Evolutionary conservation across 805 yeast species (phyloP).

Genomic region (Wickerhamomyces bovis): DNA sequence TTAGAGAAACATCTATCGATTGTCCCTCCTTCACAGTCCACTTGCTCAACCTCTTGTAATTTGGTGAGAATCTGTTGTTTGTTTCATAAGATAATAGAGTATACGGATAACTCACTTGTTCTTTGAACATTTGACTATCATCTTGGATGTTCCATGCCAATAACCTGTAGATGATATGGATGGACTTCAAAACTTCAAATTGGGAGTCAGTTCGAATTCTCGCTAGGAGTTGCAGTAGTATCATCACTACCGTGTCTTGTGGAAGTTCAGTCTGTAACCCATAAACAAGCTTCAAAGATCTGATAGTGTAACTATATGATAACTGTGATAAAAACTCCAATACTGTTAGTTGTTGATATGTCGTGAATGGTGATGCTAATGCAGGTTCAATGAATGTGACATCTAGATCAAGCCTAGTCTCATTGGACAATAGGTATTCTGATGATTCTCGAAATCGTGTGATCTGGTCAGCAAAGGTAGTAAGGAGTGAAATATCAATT

Average conservation of each 20-base stretch:
- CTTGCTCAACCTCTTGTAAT: constrained; percentile 8
- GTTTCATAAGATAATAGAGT: constrained; percentile 10
- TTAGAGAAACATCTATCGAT: not conserved
- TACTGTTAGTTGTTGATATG: not conserved
- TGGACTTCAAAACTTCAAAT: not conserved
- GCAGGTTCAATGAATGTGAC: constrained; percentile 13
- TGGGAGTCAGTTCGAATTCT: not conserved
- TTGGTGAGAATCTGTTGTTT: constrained; percentile 11
- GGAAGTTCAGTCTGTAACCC: constrained; percentile 18
- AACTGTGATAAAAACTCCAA: constrained; percentile 1
- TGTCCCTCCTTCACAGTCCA: constrained; percentile 1
- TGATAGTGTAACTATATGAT: constrained; percentile 1
- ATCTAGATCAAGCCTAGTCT: not conserved
- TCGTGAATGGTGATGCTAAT: constrained; percentile 11
- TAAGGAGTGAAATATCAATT: not conserved
- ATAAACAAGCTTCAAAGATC: constrained; percentile 11
- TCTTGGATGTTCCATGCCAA: constrained; percentile 21
- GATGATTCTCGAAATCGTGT: not conserved
- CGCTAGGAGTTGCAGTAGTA: not conserved
- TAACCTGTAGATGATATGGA: constrained; percentile 6
- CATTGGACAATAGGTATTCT: not conserved
- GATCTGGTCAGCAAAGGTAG: not conserved
- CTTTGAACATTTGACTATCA: constrained; percentile 7
- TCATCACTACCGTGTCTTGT: constrained; percentile 4
- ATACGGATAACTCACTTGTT: constrained; percentile 5